phyloP scores from a whole-genome alignment of 2,329 filamentous ascomycete species.

The Colletotrichum euphorbiae region DNA sequence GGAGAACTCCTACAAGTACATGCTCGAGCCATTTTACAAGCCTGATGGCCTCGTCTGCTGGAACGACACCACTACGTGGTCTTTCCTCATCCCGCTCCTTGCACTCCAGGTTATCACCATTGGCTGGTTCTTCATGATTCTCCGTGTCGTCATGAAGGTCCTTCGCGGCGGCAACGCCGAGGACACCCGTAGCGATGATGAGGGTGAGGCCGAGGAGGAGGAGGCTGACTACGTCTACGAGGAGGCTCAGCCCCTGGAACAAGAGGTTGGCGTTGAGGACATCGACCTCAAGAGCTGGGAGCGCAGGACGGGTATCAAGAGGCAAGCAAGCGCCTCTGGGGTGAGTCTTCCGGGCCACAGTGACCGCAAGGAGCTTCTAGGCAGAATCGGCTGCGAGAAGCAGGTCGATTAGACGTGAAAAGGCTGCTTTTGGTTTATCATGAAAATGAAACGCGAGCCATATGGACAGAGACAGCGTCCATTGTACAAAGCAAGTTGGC shows the following conservation, averaged over 20 bases:
- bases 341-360: constrained; percentile 78
- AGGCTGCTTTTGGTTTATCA: neutral
- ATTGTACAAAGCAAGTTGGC: constrained; percentile 20
- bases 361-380: constrained; percentile 83
- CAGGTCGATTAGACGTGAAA: constrained; percentile 62
- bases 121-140: constrained; percentile 91
- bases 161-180: constrained; percentile 82
- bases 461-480: neutral
- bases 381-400: constrained; percentile 86
- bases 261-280: constrained; percentile 80
- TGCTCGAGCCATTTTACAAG: constrained; percentile 80
- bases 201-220: constrained; percentile 77
- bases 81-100: constrained; percentile 81
- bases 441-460: neutral
- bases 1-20: constrained; percentile 66
- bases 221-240: constrained; percentile 69
- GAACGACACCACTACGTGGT: constrained; percentile 77
- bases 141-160: constrained; percentile 84
- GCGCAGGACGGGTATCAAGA: constrained; percentile 66
- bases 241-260: constrained; percentile 70
- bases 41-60: constrained; percentile 83
- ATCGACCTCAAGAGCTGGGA: constrained; percentile 76
- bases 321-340: constrained; percentile 64
- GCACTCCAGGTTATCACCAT: constrained; percentile 84
- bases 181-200: constrained; percentile 88